Conservation (phyloP, 176 grass and related monocot species). For the Saccharum spontaneum region DNA sequence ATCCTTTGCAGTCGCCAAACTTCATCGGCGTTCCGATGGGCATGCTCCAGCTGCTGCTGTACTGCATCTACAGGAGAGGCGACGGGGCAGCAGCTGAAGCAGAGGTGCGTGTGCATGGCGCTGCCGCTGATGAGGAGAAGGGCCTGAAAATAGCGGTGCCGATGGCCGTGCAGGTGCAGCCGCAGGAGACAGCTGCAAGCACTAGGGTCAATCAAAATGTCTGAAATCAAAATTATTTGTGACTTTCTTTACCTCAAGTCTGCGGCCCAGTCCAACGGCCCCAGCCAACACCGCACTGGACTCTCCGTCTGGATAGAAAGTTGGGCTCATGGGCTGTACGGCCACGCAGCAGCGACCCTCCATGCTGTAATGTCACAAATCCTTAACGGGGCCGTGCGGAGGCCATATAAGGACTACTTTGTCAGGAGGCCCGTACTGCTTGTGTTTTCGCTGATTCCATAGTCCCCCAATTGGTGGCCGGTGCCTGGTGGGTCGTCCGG, state of each 20-base stretch:
- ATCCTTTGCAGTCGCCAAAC: conserved; percentile 57
- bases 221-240: not conserved
- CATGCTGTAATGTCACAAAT: too few relatives aligned
- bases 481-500: too few relatives aligned
- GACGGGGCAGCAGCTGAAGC: conserved; percentile 14
- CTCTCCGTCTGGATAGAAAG: not conserved
- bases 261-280: not conserved
- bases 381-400: too few relatives aligned
- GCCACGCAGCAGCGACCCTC: too few relatives aligned
- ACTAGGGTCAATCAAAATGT: not conserved
- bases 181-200: not conserved
- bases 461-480: too few relatives aligned
- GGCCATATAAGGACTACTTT: not conserved
- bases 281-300: not conserved
- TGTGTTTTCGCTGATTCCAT: too few relatives aligned
- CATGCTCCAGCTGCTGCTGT: conserved; percentile 56
- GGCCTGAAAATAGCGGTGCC: not conserved
- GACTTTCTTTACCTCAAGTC: not conserved
- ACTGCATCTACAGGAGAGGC: conserved; percentile 65
- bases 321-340: not conserved
- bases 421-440: not conserved
- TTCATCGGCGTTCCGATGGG: conserved; percentile 60
- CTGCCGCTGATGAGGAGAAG: conserved; percentile 34
- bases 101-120: not conserved
- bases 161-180: not conserved